Percentiles rank a stretch among this genome's conserved stretches.
These are phyloP conservation scores for Antitrichia curtipendula DNA, from an alignment of 225 moss, liverwort and hornwort genomes.

Conservation along the genomic window DNA sequence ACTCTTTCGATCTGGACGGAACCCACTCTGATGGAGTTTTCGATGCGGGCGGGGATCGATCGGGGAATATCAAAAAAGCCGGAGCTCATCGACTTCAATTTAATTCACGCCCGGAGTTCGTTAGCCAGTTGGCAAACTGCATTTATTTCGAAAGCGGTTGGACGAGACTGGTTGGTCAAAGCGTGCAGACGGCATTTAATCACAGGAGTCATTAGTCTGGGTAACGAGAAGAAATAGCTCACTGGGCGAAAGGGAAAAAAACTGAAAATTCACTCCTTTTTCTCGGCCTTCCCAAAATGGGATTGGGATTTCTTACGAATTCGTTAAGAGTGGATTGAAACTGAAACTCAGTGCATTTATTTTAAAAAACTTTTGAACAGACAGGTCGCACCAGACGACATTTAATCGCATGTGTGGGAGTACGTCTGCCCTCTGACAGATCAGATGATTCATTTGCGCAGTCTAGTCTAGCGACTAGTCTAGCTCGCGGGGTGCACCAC, in stretches of 20 bases:
- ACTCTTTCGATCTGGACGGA: too few relatives aligned
- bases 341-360: background rate
- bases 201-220: background rate
- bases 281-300: background rate
- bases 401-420: constrained; percentile 3
- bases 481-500: background rate
- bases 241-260: too few relatives aligned
- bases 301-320: background rate
- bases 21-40: background rate
- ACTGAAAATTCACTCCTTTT: background rate
- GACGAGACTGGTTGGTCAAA: background rate
- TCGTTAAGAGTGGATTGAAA: background rate
- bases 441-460: background rate
- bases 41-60: background rate
- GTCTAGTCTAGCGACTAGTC: background rate
- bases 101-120: background rate
- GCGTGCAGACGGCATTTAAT: background rate
- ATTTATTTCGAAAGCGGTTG: background rate
- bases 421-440: background rate
- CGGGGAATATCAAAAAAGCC: background rate
- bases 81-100: background rate
- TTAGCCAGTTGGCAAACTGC: background rate
- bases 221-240: background rate
- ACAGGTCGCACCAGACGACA: background rate
- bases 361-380: background rate